These are phyloP conservation scores for Chrysosphaeria jannelii DNA, from an alignment of 2,329 filamentous ascomycete species.

Conservation along the genomic window DNA sequence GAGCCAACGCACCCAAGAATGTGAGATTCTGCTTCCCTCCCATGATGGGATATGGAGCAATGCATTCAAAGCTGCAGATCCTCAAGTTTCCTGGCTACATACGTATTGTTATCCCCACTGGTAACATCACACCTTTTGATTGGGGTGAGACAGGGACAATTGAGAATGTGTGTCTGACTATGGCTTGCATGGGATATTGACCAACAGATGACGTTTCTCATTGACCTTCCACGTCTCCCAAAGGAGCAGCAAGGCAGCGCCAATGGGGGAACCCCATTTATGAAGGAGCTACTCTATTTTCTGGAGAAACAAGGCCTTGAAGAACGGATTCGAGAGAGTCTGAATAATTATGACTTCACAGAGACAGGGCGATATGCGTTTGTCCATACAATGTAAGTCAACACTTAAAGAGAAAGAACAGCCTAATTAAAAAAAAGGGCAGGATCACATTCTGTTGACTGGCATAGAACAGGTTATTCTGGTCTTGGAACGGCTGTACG, in stretches of 20 bases:
- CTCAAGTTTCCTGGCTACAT: conserved; percentile 48
- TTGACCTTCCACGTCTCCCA: conserved; percentile 48
- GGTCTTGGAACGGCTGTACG: conserved; percentile 39
- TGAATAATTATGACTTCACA: conserved; percentile 57
- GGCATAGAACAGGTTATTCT: conserved; percentile 29
- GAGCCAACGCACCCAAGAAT: conserved; percentile 15
- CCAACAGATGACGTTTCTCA: conserved; percentile 48
- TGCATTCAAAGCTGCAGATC: conserved; percentile 88
- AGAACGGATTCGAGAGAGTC: conserved; percentile 30
- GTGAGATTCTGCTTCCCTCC: conserved; percentile 55
- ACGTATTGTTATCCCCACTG: conserved; percentile 59
- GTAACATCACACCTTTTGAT: conserved; percentile 61
- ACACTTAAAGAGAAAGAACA: neutral
- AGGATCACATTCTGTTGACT: conserved; percentile 16
- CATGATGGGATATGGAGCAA: conserved; percentile 43
- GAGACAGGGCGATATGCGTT: conserved; percentile 45
- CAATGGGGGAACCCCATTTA: conserved; percentile 17
- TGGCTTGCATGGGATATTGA: neutral
- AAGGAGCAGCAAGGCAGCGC: conserved; percentile 5
- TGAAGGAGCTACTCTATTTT: conserved; percentile 39
- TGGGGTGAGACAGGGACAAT: conserved; percentile 67
- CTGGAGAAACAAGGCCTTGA: conserved; percentile 34
- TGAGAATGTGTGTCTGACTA: conserved; percentile 37
- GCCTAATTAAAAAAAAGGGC: conserved; percentile 10
- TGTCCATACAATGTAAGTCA: conserved; percentile 56